Conservation (phyloP, 345 rosid species). For the Arabidopsis suecica region DNA sequence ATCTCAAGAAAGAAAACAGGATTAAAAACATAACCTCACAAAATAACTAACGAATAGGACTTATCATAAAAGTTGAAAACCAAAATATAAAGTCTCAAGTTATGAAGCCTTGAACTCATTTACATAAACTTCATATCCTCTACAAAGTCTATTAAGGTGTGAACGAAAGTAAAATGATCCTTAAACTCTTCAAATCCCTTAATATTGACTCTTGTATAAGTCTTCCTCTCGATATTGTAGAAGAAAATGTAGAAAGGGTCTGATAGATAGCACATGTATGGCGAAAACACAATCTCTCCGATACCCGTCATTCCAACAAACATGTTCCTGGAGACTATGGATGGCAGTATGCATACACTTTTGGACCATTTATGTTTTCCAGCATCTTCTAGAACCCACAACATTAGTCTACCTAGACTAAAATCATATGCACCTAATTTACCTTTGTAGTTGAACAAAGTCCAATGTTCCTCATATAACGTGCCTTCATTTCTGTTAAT, state of each 20-base stretch:
- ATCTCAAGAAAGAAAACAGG: neutral
- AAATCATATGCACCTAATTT: neutral
- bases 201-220: neutral
- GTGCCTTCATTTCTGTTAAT: neutral
- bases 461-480: rapidly evolving
- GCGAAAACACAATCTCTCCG: constrained; percentile 1
- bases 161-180: neutral
- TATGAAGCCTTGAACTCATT: neutral
- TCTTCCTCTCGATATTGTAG: constrained; percentile 2
- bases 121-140: neutral
- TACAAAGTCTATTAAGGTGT: neutral
- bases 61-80: neutral
- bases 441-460: constrained; percentile 22
- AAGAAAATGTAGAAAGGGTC: neutral
- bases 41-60: too few relatives aligned
- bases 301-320: neutral
- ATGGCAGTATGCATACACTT: neutral
- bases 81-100: neutral
- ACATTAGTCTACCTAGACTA: too few relatives aligned
- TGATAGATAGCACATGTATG: neutral
- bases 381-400: constrained; percentile 25
- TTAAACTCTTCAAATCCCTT: neutral
- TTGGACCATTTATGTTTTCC: constrained; percentile 15
- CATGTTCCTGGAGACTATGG: neutral
- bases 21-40: too few relatives aligned